Evolutionary conservation across 1,139 yeast species (phyloP).

Genomic region (Nakaseomyces delphensis): DNA sequence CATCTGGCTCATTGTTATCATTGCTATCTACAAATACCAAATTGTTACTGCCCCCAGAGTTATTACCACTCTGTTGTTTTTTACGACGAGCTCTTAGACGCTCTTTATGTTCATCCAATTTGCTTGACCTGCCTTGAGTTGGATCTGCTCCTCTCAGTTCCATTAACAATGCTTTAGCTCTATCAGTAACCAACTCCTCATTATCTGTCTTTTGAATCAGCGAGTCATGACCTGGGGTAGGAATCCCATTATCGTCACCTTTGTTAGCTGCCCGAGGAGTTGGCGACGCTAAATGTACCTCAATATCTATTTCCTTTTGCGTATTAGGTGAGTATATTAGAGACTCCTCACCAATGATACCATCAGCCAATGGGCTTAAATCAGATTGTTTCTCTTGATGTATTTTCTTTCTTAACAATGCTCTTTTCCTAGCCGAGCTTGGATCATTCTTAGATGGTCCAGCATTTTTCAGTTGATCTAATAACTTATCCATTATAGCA

Average conservation of each 20-base stretch:
- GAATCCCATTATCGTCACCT: not conserved
- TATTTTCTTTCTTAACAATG: slow-evolving; percentile 59
- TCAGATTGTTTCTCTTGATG: slow-evolving; percentile 31
- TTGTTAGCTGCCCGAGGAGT: slow-evolving; percentile 10
- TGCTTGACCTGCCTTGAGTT: slow-evolving; percentile 16
- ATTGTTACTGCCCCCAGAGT: slow-evolving; percentile 3
- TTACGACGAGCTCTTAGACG: slow-evolving; percentile 25
- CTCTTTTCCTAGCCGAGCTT: slow-evolving; percentile 72
- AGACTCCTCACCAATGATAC: slow-evolving; percentile 26
- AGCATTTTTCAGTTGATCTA: slow-evolving; percentile 65
- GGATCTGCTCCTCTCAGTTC: slow-evolving; percentile 27
- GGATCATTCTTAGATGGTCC: slow-evolving; percentile 69
- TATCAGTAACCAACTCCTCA: slow-evolving; percentile 24
- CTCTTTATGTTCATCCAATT: slow-evolving; percentile 24
- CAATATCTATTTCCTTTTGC: slow-evolving; percentile 5
- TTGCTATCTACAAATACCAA: slow-evolving; percentile 6
- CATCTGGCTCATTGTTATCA: not conserved
- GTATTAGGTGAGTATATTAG: slow-evolving; percentile 22
- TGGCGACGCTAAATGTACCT: slow-evolving; percentile 13
- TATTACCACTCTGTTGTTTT: slow-evolving; percentile 10
- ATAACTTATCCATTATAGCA: slow-evolving; percentile 65
- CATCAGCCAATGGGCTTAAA: slow-evolving; percentile 12
- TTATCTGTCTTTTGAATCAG: slow-evolving; percentile 8
- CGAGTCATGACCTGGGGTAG: slow-evolving; percentile 5
- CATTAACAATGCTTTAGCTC: slow-evolving; percentile 27